Evolutionary conservation across 495 filamentous ascomycete genomes (phyloP).

Genomic region (Parachaetomium inaequale): DNA sequence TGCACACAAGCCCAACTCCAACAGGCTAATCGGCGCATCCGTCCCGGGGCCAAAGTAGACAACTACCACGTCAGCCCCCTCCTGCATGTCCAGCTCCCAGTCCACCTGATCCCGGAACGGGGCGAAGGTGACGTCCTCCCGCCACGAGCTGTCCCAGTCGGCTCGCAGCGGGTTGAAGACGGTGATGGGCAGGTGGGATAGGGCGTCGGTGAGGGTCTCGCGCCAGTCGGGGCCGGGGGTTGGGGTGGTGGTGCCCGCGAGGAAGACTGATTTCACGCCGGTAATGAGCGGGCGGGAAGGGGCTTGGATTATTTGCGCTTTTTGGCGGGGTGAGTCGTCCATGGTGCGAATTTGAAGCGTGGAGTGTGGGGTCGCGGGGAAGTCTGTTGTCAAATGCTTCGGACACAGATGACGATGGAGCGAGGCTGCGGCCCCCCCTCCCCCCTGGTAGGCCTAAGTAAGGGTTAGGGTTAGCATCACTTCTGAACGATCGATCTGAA

Average conservation of each 20-base stretch:
- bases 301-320: conserved; percentile 32
- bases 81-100: conserved; percentile 58
- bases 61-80: conserved; percentile 50
- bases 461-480: not conserved
- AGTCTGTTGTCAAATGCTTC: too few species aligned
- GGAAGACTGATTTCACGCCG: conserved; percentile 35
- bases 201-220: conserved; percentile 29
- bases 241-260: conserved; percentile 45
- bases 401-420: too few species aligned
- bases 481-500: not conserved
- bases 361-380: not conserved
- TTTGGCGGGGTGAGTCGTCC: not conserved
- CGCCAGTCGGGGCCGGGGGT: conserved; percentile 44
- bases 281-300: conserved; percentile 29
- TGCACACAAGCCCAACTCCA: conserved; percentile 44
- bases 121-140: conserved; percentile 40
- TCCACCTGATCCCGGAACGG: conserved; percentile 52
- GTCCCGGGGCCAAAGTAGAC: conserved; percentile 50
- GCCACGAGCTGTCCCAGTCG: conserved; percentile 54
- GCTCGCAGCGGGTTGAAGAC: conserved; percentile 55
- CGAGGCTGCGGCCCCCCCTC: too few species aligned
- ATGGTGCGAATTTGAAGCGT: not conserved
- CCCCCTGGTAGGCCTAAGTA: not conserved
- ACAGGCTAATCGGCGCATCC: conserved; percentile 29
- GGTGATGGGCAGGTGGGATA: conserved; percentile 47